phyloP scores from a whole-genome alignment of 352 stramenopile species.

The Phytophthora foliorum region DNA sequence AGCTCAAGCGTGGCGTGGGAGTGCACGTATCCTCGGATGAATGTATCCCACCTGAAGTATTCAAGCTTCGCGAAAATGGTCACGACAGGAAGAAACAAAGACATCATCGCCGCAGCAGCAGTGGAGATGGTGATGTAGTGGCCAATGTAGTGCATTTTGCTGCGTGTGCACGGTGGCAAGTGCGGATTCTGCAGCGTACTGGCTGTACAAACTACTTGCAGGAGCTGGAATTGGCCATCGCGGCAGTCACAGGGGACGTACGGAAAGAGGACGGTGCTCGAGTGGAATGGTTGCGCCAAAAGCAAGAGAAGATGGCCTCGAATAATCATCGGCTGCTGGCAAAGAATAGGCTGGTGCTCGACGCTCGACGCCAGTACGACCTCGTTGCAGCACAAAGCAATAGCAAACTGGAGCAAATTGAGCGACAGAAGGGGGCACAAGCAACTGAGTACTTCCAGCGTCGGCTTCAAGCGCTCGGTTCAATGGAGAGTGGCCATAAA shows the following conservation, averaged over 20 bases:
- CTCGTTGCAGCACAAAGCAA: slow-evolving; percentile 58
- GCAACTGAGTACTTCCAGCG: slow-evolving; percentile 57
- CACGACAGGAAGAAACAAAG: slow-evolving; percentile 12
- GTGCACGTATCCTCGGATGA: slow-evolving; percentile 18
- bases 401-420: slow-evolving; percentile 59
- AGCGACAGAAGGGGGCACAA: slow-evolving; percentile 57
- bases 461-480: slow-evolving; percentile 33
- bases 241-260: slow-evolving; percentile 23
- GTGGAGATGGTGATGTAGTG: background rate
- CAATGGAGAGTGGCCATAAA: slow-evolving; percentile 18
- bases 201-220: slow-evolving; percentile 28
- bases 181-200: slow-evolving; percentile 55
- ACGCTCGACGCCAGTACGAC: slow-evolving; percentile 59
- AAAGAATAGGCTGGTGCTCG: slow-evolving; percentile 41
- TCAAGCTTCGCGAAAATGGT: slow-evolving; percentile 6
- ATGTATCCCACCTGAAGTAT: slow-evolving; percentile 4
- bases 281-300: slow-evolving; percentile 57
- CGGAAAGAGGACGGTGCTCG: slow-evolving; percentile 38
- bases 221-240: slow-evolving; percentile 34
- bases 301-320: slow-evolving; percentile 37
- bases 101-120: slow-evolving; percentile 2
- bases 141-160: slow-evolving; percentile 19
- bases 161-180: slow-evolving; percentile 52
- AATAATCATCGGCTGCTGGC: slow-evolving; percentile 35
- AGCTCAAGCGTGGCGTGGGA: slow-evolving; percentile 40